Base-by-base conservation (phyloP, 2,329 filamentous ascomycete species). In the Aspergillus melleus region DNA sequence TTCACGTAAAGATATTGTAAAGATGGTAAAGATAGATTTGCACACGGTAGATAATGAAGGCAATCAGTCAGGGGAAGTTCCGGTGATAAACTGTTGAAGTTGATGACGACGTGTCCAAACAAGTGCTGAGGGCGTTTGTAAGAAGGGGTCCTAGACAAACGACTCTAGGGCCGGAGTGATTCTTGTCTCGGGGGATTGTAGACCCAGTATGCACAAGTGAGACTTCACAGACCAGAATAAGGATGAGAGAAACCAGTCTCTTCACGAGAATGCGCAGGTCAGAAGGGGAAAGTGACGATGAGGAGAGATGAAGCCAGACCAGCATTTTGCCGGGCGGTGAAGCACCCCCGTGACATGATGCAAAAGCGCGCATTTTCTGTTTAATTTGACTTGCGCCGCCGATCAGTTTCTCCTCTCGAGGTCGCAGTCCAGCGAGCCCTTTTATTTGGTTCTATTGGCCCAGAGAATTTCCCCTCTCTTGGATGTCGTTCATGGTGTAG, bases 401-500 rank as follows among this genome's bases (percentile, higher is more conserved):
- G 36, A 47, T 57, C 30, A 49, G 36, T 51, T 52, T 30, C 53
- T 32, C 55, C 53, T 53, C 42, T 63, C 30, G 19, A 39, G 16
- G 42, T 44, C 20, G 36, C 29, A 24, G n/a, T 49, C 19, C 51
- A 58, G 20, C 20, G 46, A 20, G 47, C 50, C 52, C 47, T 42
- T 52, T 51, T n/a, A 32, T 36, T 49, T 52, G 46, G 39, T 58
- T 44, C 53, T 58, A 47, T 47, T n/a, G 20, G 22, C 26, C 30
- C 26, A 51, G 47, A 16, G 39, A 11, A 29, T 19, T 44, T 52
- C 42, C 52, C 47, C 52, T 57, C 57, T 52, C 55, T 62, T 59
- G 49, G 61, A 63, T 61, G 61, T 65, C 57, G 58, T 65, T 22
- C 59, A 71, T 72, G 69, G 66, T 69, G 64, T 74, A 66, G 65